These are phyloP conservation scores for Mentha longifolia DNA, from an alignment of 257 asterid genomes.

Conservation along the genomic window DNA sequence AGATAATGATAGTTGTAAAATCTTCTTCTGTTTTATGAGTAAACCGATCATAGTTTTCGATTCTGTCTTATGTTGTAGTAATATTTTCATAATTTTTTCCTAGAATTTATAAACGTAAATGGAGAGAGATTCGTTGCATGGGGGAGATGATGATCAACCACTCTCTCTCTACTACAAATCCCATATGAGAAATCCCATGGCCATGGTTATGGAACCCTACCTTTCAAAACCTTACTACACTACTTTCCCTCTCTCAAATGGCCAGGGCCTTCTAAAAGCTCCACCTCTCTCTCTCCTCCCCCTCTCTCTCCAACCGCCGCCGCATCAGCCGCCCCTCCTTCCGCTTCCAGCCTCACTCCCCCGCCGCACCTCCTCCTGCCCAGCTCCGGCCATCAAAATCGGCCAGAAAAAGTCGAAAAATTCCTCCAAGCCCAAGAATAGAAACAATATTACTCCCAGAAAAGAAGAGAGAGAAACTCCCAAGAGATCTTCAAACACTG, in stretches of 20 bases:
- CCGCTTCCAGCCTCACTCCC: constrained; percentile 46
- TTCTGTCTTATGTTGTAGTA: background rate
- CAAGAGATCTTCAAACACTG: background rate
- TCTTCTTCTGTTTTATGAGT: background rate
- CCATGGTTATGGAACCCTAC: constrained; percentile 8
- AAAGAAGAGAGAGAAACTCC: constrained; percentile 33
- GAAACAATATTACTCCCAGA: constrained; percentile 29
- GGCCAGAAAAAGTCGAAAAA: background rate
- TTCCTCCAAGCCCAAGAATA: constrained; percentile 36
- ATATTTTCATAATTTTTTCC: background rate
- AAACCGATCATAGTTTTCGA: background rate
- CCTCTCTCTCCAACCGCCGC: constrained; percentile 31
- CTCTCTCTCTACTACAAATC: constrained; percentile 38
- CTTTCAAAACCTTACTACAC: constrained; percentile 36
- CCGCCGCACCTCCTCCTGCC: constrained; percentile 25
- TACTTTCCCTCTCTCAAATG: background rate
- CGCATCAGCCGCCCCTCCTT: constrained; percentile 50
- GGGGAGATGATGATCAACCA: constrained; percentile 25
- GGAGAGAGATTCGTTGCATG: constrained; percentile 45
- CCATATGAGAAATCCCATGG: constrained; percentile 28
- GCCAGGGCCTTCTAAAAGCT: constrained; percentile 46
- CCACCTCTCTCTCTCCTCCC: constrained; percentile 55
- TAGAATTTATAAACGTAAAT: constrained; percentile 11
- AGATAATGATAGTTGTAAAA: background rate
- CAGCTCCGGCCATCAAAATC: constrained; percentile 31